Conservation (phyloP, 148 eudicot genomes). For the Tetragonia tetragonoides region DNA sequence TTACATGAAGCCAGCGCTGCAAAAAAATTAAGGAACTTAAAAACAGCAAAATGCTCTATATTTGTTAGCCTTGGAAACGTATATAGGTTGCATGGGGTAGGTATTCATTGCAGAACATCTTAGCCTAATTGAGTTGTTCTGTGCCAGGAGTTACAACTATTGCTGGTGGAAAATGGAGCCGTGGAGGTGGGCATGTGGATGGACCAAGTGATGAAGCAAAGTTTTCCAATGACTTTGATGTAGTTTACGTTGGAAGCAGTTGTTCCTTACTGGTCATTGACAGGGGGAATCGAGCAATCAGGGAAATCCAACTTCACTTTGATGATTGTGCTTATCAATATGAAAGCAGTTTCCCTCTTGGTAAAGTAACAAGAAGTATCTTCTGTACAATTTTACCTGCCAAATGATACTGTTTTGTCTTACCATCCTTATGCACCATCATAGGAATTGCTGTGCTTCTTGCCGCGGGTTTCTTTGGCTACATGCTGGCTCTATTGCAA, state of each 20-base stretch:
- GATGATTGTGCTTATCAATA: conserved; percentile 99
- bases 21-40: background rate
- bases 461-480: conserved; percentile 83
- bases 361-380: conserved; percentile 33
- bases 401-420: conserved; percentile 8
- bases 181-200: conserved; percentile 90
- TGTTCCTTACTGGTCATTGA: conserved; percentile 93
- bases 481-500: conserved; percentile 78
- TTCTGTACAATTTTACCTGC: background rate
- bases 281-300: conserved; percentile 84
- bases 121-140: conserved; percentile 15
- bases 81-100: background rate
- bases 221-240: conserved; percentile 96
- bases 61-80: background rate
- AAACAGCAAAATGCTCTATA: background rate
- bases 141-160: conserved; percentile 80
- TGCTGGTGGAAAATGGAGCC: conserved; percentile 89
- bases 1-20: background rate
- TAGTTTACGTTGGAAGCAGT: conserved; percentile 91
- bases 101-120: background rate
- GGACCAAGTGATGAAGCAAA: conserved; percentile 99
- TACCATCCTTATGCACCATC: background rate
- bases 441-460: conserved; percentile 59
- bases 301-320: conserved; percentile 92
- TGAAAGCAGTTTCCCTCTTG: conserved; percentile 84